These are phyloP conservation scores for Pseudodiploospora longispora DNA, from an alignment of 2,329 filamentous ascomycete genomes.

Conservation along the genomic window DNA sequence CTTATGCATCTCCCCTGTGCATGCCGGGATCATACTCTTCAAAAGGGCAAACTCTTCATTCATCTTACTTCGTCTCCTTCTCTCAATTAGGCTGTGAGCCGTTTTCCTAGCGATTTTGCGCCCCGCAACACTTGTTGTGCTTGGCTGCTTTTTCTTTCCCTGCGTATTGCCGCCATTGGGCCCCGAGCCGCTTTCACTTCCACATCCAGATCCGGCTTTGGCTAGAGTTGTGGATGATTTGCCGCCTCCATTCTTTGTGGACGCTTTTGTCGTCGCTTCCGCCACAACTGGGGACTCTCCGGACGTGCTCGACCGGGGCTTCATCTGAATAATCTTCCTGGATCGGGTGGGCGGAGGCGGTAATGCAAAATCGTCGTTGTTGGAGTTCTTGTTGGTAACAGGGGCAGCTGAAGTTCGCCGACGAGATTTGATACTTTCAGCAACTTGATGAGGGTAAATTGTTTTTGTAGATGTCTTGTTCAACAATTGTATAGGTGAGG, in stretches of 20 bases:
- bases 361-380: slow-evolving; percentile 64
- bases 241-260: slow-evolving; percentile 12
- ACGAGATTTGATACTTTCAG: slow-evolving; percentile 45
- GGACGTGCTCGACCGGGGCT: slow-evolving; percentile 47
- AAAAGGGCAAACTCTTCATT: slow-evolving; percentile 94
- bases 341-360: slow-evolving; percentile 88
- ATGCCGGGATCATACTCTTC: slow-evolving; percentile 93
- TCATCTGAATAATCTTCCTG: slow-evolving; percentile 98
- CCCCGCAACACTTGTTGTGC: slow-evolving; percentile 73
- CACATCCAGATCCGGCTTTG: slow-evolving; percentile 12
- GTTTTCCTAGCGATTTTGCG: slow-evolving; percentile 93
- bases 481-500: slow-evolving; percentile 6
- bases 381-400: slow-evolving; percentile 29
- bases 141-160: slow-evolving; percentile 69
- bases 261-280: slow-evolving; percentile 15
- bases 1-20: slow-evolving; percentile 97
- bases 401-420: slow-evolving; percentile 43
- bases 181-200: slow-evolving; percentile 14
- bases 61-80: slow-evolving; percentile 89
- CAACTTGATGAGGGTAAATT: slow-evolving; percentile 39
- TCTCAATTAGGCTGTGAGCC: slow-evolving; percentile 90
- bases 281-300: slow-evolving; percentile 11
- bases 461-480: slow-evolving; percentile 16
- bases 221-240: slow-evolving; percentile 14
- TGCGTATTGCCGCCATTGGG: slow-evolving; percentile 15